Evolutionary conservation across 1,284 basidiomycete genomes (phyloP).

Genomic region (Caloboletus firmus): DNA sequence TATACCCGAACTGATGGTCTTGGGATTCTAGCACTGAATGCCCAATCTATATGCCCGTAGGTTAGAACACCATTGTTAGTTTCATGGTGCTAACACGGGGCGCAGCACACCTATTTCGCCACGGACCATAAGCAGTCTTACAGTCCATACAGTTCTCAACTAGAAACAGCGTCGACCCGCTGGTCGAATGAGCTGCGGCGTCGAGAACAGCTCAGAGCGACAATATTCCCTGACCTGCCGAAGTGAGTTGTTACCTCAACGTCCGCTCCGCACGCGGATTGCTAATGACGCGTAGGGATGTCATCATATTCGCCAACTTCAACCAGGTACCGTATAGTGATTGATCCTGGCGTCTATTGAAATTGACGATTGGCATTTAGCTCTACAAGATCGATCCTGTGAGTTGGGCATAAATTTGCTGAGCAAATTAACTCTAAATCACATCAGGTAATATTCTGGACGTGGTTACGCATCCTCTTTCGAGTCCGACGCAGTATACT

Average conservation of each 20-base stretch:
- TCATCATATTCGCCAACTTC: constrained; percentile 63
- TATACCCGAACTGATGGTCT: constrained; percentile 12
- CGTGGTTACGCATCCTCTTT: constrained; percentile 56
- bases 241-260: constrained; percentile 34
- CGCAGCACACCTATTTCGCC: constrained; percentile 57
- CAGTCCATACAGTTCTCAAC: constrained; percentile 19
- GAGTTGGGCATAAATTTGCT: constrained; percentile 10
- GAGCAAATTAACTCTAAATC: neutral
- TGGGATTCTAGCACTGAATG: constrained; percentile 40
- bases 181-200: constrained; percentile 52
- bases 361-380: constrained; percentile 31
- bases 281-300: constrained; percentile 34
- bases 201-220: constrained; percentile 44
- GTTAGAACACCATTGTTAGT: constrained; percentile 6
- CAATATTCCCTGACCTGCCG: constrained; percentile 50
- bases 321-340: constrained; percentile 48
- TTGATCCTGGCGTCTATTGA: constrained; percentile 3
- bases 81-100: constrained; percentile 1
- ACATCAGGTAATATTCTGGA: constrained; percentile 47
- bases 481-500: constrained; percentile 55
- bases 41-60: constrained; percentile 53
- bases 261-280: neutral
- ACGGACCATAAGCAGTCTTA: constrained; percentile 60
- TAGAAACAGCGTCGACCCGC: constrained; percentile 25
- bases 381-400: constrained; percentile 59